Conservation (phyloP, 225 moss, liverwort and hornwort genomes). For the Thuidium tamariscinum region DNA sequence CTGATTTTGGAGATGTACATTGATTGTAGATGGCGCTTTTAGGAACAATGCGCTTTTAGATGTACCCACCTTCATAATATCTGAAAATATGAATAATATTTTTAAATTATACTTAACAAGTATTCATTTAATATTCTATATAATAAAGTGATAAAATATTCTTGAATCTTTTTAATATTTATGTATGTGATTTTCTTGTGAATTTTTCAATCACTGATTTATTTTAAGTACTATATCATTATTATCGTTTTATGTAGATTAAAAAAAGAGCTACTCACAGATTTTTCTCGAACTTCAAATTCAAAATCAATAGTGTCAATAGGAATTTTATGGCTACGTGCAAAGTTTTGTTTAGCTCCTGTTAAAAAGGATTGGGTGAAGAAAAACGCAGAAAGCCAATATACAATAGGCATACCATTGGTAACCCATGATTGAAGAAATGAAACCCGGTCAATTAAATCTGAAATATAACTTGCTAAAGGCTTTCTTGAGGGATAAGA, state of each 20-base stretch:
- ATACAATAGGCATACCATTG: slow-evolving; percentile 42
- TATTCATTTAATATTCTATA: no score
- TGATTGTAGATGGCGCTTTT: no score
- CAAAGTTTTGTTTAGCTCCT: slow-evolving; percentile 79
- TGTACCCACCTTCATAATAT: no score
- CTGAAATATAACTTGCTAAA: slow-evolving; percentile 48
- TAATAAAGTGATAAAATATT: no score
- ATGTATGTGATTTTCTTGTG: background rate
- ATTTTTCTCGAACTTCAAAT: slow-evolving; percentile 47
- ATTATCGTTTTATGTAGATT: background rate
- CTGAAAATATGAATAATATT: no score
- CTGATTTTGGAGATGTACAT: no score
- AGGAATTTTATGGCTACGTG: slow-evolving; percentile 52
- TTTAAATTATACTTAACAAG: no score
- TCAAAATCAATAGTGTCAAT: slow-evolving; percentile 84
- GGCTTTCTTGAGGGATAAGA: slow-evolving; percentile 77
- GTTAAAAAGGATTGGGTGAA: slow-evolving; percentile 84
- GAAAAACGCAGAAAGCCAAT: slow-evolving; percentile 77
- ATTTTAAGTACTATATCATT: background rate
- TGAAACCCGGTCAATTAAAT: slow-evolving; percentile 45
- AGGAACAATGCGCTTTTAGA: no score
- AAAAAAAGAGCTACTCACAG: background rate
- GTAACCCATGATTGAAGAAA: slow-evolving; percentile 66
- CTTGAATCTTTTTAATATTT: background rate
- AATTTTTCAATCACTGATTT: no score